phyloP scores from a whole-genome alignment of 2,329 filamentous ascomycete genomes.

The Aureobasidium sp. region DNA sequence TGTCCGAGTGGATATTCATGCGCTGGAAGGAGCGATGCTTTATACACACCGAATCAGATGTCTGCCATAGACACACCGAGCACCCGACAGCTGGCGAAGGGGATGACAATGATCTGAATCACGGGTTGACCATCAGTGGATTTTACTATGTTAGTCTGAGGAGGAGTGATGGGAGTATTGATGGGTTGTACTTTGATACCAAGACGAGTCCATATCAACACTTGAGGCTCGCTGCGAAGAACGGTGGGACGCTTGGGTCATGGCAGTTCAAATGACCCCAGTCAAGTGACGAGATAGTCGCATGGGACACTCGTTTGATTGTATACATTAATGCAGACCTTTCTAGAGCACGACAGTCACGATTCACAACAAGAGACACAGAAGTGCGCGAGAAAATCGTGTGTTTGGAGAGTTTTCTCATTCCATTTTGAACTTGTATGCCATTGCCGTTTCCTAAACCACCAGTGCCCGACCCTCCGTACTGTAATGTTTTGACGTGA shows the following conservation, averaged over 20 bases:
- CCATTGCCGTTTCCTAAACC: neutral
- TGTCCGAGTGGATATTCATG: constrained; percentile 48
- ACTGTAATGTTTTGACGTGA: neutral
- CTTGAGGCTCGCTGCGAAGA: constrained; percentile 37
- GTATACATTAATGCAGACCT: neutral
- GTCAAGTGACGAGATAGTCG: neutral
- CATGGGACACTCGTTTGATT: neutral
- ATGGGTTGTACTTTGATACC: constrained; percentile 51
- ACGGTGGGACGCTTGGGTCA: constrained; percentile 30
- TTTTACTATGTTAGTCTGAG: constrained; percentile 49
- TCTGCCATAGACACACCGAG: constrained; percentile 16
- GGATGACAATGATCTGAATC: constrained; percentile 28
- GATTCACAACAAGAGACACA: neutral
- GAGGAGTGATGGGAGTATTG: constrained; percentile 39
- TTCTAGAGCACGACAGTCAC: neutral
- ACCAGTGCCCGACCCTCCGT: constrained; percentile 4
- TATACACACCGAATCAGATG: constrained; percentile 29
- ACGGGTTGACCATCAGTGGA: constrained; percentile 46
- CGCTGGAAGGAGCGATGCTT: constrained; percentile 51
- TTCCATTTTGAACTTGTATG: constrained; percentile 12
- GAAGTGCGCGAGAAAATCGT: neutral
- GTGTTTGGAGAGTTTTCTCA: constrained; percentile 5
- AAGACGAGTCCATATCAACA: constrained; percentile 48
- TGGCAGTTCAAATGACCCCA: constrained; percentile 33
- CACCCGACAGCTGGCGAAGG: constrained; percentile 19